Conservation (phyloP, 2,329 filamentous ascomycete genomes). For the Epichloe glyceriae region DNA sequence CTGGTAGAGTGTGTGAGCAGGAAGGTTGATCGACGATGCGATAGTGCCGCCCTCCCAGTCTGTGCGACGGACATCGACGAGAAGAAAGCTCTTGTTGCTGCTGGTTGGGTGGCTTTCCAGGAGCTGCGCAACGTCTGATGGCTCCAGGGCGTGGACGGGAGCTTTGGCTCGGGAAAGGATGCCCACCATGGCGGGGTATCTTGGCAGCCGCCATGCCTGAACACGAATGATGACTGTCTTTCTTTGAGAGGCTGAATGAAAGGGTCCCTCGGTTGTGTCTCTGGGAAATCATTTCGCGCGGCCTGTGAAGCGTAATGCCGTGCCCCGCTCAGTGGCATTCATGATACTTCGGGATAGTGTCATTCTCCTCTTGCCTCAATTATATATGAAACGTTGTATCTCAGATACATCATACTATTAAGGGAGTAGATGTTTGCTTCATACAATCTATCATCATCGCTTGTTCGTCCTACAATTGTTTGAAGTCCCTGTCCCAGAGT, state of each 20-base stretch:
- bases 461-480: neutral
- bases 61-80: conserved; percentile 39
- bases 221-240: neutral
- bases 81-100: conserved; percentile 24
- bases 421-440: too few species aligned
- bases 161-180: conserved; percentile 30
- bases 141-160: conserved; percentile 23
- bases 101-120: conserved; percentile 23
- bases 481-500: neutral
- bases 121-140: conserved; percentile 26
- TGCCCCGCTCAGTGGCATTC: neutral
- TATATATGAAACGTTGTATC: too few species aligned
- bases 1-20: conserved; percentile 40
- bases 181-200: conserved; percentile 24
- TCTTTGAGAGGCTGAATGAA: neutral
- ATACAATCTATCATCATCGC: neutral
- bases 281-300: too few species aligned
- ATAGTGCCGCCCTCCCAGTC: conserved; percentile 50
- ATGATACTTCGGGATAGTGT: too few species aligned
- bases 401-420: too few species aligned
- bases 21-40: conserved; percentile 42
- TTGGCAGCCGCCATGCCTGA: neutral
- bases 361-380: too few species aligned
- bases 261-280: neutral
- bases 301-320: too few species aligned